Conservation (phyloP, 495 filamentous ascomycete species). For the Penicillium canescens region DNA sequence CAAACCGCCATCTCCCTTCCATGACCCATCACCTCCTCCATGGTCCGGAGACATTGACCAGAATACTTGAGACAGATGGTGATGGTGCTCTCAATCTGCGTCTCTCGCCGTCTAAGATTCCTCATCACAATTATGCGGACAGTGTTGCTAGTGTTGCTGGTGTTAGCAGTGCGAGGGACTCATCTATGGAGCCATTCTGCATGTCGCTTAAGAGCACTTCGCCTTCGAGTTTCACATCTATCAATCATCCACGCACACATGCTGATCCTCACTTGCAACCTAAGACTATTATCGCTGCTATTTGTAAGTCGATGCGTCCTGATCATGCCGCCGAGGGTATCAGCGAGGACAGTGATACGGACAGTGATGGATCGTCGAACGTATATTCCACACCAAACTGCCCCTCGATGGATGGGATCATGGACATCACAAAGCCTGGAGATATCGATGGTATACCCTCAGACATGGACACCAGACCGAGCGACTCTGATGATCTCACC, state of each 20-base stretch:
- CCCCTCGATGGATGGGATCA: background rate
- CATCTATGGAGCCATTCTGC: constrained; percentile 30
- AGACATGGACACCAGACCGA: constrained; percentile 2
- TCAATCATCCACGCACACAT: constrained; percentile 34
- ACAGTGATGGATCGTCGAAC: constrained; percentile 7
- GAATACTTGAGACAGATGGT: background rate
- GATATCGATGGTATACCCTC: background rate
- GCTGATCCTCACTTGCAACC: constrained; percentile 6
- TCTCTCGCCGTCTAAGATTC: constrained; percentile 2
- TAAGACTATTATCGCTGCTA: constrained; percentile 3
- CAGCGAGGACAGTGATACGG: constrained; percentile 17
- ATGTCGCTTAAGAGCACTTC: constrained; percentile 30
- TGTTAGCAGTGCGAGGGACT: constrained; percentile 21
- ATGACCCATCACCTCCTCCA: constrained; percentile 14
- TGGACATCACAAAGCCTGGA: background rate
- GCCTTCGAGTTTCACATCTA: constrained; percentile 28
- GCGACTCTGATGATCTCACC: background rate
- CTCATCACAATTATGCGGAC: constrained; percentile 19
- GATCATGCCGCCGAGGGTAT: background rate
- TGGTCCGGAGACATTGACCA: background rate
- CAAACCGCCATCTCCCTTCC: constrained; percentile 8
- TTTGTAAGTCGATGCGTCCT: background rate
- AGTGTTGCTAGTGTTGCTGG: constrained; percentile 5
- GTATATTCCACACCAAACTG: constrained; percentile 2
- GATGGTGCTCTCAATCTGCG: background rate